Evolutionary conservation across 192 early-diverging fungal species (phyloP), one percentile per base, ranked within the genome.

Genomic region (Thoreauomyces humboldtii): DNA sequence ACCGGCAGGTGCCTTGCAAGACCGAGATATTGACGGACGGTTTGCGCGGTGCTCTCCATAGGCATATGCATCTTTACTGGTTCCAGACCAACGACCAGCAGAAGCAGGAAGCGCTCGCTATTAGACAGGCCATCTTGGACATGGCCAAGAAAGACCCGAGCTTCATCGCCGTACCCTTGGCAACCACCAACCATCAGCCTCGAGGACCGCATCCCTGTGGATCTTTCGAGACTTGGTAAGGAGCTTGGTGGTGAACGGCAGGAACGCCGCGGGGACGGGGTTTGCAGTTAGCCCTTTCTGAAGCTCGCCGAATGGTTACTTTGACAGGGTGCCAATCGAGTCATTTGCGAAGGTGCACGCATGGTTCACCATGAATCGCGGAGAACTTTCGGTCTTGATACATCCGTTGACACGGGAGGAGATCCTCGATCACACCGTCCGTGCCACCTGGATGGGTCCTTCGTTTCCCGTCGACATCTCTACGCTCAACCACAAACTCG

Each of bases 151-250:
- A n/a, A n/a, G n/a, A n/a, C n/a, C n/a, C n/a, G n/a, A n/a, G n/a
- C 71, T 87, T 87, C 52, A 68, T 77, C 44, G 79, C 79, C 0
- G 79, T 85, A 0, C 82, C 81, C 0, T 64, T 78, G 34, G 57
- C 54, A 24, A 71, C 48, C 11, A 21, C 67, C 32, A 67, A 67
- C 43, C 22, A 34, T 19, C 46, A 47, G 0, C 84, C 81, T 17
- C 47, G 66, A 24, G 87, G 86, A 12, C 87, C 87, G 28, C 87
- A 88, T 54, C 73, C 79, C 7, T 81, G 84, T 44, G 84, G 79
- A 22, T 59, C 42, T 11, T 88, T 83, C 63, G 87, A 88, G 67
- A 77, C 84, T 4, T 88, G 87, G 87, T 52, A 50, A 7, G 47
- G 7, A 24, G 7, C 71, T 73, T 41, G 38, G 38, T n/a, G n/a